Evolutionary conservation across 176 grass and related monocot genomes (phyloP), one percentile per base, ranked within the genome.

Genomic region (Poa annua): DNA sequence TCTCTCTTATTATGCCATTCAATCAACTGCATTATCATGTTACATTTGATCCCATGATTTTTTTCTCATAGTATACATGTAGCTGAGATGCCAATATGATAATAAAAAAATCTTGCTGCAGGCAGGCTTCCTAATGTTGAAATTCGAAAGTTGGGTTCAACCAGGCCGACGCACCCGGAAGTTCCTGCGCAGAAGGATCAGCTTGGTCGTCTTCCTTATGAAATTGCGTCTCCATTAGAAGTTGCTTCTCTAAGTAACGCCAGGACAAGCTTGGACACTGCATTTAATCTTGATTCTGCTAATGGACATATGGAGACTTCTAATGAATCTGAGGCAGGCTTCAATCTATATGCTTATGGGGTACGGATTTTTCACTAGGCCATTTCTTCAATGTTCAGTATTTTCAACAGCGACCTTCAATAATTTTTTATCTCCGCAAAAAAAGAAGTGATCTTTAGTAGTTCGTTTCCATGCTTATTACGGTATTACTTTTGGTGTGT

Each of bases 271-370:
- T 76, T 84, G 57, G 89, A 92, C 21, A 51, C 71, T 71, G 47
- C 79, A 75, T 85, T 81, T 73, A 78, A 82, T 86, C 87, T 88
- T 87, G 89, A 93, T 38, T 88, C 86, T 83, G 87, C 85, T 7
- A 70, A 59, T 81, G 83, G 85, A 48, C 71, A 92, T 80, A 84
- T 24, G 74, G 85, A 85, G 61, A 87, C 17, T 16, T 70, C 88
- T 82, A 77, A 82, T 82, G 76, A 91, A 87, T 63, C 51, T 74
- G 78, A 76, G 44, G 14, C 76, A 75, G 81, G 61, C 74, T 82
- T 95, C 71, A 73, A 72, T 42, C 70, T 98, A 50, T 95, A 83
- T 81, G 85, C 87, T 74, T 98, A 98, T 90, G 96, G 92, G 96
- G 96, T 95, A 98, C 39, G 85, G 54, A 62, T 72, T 84, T 90